Conservation (phyloP, 805 yeast species). For the Starmerella floricola region DNA sequence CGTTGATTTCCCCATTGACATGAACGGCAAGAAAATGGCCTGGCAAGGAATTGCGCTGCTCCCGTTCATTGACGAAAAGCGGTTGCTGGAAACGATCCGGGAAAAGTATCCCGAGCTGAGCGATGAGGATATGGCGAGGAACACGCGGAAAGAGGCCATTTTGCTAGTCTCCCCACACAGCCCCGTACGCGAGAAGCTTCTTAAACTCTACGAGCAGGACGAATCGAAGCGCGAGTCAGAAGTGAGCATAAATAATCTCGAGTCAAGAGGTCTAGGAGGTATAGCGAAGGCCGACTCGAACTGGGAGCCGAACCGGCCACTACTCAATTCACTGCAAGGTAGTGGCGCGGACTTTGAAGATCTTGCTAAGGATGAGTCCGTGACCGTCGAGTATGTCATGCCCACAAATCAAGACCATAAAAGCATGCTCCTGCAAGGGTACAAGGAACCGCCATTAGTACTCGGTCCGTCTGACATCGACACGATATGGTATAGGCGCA, state of each 20-base stretch:
- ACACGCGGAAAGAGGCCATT: slow-evolving; percentile 58
- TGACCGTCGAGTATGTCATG: slow-evolving; percentile 44
- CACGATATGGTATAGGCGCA: slow-evolving; percentile 32
- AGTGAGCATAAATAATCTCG: slow-evolving; percentile 18
- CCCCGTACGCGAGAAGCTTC: slow-evolving; percentile 35
- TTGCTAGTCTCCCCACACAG: slow-evolving; percentile 56
- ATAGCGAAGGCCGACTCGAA: slow-evolving; percentile 22
- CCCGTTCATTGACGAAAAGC: slow-evolving; percentile 76
- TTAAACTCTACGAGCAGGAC: slow-evolving; percentile 33
- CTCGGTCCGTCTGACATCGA: slow-evolving; percentile 61
- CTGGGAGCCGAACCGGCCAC: slow-evolving; percentile 31
- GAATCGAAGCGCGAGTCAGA: slow-evolving; percentile 18
- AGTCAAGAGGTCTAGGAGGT: slow-evolving; percentile 30
- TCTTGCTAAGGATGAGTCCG: slow-evolving; percentile 33
- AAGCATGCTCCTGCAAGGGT: slow-evolving; percentile 76
- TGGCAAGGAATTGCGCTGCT: slow-evolving; percentile 97
- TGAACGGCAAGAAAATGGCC: slow-evolving; percentile 88
- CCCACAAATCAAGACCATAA: slow-evolving; percentile 51
- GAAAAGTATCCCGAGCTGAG: slow-evolving; percentile 51
- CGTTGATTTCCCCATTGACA: slow-evolving; percentile 71
- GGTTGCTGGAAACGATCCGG: slow-evolving; percentile 59
- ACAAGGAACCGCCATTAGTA: slow-evolving; percentile 46
- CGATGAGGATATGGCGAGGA: slow-evolving; percentile 62
- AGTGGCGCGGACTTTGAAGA: slow-evolving; percentile 34
- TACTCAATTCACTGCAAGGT: slow-evolving; percentile 33